Evolutionary conservation across 805 yeast species (phyloP).

Genomic region (Cyberlindnera veronae): DNA sequence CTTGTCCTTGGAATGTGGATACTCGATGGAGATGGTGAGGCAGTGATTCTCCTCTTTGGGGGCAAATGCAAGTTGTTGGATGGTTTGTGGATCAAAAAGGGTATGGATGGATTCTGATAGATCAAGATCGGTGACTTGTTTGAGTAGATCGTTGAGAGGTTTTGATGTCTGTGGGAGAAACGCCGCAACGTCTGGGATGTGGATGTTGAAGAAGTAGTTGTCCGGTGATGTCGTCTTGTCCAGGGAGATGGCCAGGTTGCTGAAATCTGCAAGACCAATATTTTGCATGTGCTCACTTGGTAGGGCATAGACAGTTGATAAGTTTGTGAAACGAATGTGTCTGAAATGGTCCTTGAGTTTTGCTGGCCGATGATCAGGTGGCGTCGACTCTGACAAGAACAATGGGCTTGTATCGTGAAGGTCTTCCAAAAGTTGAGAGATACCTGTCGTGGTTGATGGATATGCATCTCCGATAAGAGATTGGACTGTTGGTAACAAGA

Average conservation of each 20-base stretch:
- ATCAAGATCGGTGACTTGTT: constrained; percentile 8
- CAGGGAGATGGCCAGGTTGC: constrained; percentile 14
- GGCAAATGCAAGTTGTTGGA: constrained; percentile 6
- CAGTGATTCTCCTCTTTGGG: constrained; percentile 4
- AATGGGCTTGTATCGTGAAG: background rate
- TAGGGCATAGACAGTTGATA: constrained; percentile 9
- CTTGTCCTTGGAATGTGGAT: constrained; percentile 8
- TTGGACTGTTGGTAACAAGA: background rate
- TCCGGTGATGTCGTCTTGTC: constrained; percentile 8
- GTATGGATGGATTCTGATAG: background rate
- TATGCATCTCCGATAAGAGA: constrained; percentile 1
- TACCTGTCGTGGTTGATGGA: background rate
- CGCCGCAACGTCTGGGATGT: constrained; percentile 14
- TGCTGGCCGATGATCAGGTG: background rate
- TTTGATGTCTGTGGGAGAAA: constrained; percentile 10
- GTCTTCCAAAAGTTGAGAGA: constrained; percentile 4
- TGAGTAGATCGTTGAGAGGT: background rate
- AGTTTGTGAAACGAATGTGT: constrained; percentile 15
- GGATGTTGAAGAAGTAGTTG: constrained; percentile 14
- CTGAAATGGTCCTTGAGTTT: constrained; percentile 10
- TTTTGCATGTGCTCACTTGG: constrained; percentile 6
- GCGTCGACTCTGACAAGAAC: background rate
- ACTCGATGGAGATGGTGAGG: constrained; percentile 12
- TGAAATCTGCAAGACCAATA: constrained; percentile 1
- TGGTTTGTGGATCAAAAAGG: constrained; percentile 1